A percentile compares a stretch with the other conserved stretches of the same genome.
phyloP scores from a whole-genome alignment of 1,139 yeast species.

The Yamadazyma oceani region DNA sequence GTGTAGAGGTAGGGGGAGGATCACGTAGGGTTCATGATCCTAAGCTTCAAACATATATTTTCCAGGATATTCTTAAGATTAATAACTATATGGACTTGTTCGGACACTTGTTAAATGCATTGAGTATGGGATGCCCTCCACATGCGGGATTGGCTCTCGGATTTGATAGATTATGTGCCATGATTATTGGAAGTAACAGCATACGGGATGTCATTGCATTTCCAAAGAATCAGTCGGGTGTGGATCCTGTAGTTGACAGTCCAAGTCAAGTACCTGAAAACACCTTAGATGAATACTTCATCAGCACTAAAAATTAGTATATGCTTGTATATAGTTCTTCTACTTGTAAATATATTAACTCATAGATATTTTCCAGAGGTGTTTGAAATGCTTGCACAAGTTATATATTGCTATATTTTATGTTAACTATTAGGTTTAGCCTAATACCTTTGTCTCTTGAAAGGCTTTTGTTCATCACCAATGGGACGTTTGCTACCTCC shows the following conservation, averaged over 20 bases:
- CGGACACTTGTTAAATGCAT: conserved; percentile 82
- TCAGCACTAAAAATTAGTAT: conserved; percentile 18
- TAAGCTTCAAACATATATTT: conserved; percentile 67
- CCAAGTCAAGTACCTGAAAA: conserved; percentile 64
- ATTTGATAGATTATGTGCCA: conserved; percentile 89
- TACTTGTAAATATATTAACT: conserved; percentile 7
- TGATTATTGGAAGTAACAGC: conserved; percentile 71
- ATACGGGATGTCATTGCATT: conserved; percentile 94
- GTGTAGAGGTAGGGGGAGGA: conserved; percentile 97
- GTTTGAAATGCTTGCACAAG: too few relatives aligned
- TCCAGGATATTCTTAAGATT: conserved; percentile 57
- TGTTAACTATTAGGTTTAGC: too few relatives aligned
- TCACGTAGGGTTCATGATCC: conserved; percentile 93
- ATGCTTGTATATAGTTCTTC: conserved; percentile 4
- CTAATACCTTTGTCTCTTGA: conserved; percentile 13
- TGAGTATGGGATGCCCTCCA: conserved; percentile 94
- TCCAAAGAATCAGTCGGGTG: conserved; percentile 89
- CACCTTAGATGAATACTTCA: conserved; percentile 51
- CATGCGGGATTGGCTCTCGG: conserved; percentile 98
- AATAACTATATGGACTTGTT: conserved; percentile 61
- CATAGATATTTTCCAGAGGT: too few relatives aligned
- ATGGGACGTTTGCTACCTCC: conserved; percentile 17
- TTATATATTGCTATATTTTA: too few relatives aligned
- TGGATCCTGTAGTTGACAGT: conserved; percentile 83
- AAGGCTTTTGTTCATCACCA: conserved; percentile 15